These are phyloP conservation scores for Solanum aculeatissimum DNA, from an alignment of 305 asterid genomes.

Conservation along the genomic window DNA sequence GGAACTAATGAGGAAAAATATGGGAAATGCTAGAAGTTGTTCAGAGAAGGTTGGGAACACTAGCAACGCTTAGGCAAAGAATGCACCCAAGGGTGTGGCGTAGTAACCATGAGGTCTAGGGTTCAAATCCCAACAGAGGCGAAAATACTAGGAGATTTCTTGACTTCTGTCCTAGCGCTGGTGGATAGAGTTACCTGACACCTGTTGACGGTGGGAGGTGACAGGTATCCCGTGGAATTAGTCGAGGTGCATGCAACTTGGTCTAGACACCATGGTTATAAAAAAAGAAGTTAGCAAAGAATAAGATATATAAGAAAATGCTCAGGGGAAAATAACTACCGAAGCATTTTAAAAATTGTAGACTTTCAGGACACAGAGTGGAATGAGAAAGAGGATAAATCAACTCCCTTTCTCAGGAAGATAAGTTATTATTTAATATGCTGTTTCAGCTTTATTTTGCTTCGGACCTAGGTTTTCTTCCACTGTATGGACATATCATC, in stretches of 20 bases:
- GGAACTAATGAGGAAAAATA: neutral
- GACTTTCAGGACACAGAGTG: neutral
- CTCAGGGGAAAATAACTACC: neutral
- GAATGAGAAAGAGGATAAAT: neutral
- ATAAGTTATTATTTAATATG: neutral
- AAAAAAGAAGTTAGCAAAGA: neutral
- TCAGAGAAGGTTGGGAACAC: neutral
- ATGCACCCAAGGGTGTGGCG: neutral
- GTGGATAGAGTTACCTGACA: neutral
- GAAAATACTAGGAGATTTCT: neutral
- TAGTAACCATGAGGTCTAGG: neutral
- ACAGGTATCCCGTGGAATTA: neutral
- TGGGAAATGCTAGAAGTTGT: neutral
- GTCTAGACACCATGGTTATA: neutral
- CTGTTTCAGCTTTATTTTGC: neutral
- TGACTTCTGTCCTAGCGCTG: neutral
- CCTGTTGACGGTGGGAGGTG: neutral
- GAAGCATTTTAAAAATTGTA: neutral
- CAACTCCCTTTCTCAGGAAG: neutral
- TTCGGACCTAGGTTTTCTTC: neutral
- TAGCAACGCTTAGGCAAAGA: neutral
- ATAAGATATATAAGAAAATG: neutral
- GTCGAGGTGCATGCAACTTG: neutral
- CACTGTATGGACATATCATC: neutral
- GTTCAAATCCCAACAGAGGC: neutral